Percentiles rank a stretch among this genome's conserved stretches.
These are phyloP conservation scores for Pythium pectinolyticum DNA, from an alignment of 352 stramenopile species.

Conservation along the genomic window DNA sequence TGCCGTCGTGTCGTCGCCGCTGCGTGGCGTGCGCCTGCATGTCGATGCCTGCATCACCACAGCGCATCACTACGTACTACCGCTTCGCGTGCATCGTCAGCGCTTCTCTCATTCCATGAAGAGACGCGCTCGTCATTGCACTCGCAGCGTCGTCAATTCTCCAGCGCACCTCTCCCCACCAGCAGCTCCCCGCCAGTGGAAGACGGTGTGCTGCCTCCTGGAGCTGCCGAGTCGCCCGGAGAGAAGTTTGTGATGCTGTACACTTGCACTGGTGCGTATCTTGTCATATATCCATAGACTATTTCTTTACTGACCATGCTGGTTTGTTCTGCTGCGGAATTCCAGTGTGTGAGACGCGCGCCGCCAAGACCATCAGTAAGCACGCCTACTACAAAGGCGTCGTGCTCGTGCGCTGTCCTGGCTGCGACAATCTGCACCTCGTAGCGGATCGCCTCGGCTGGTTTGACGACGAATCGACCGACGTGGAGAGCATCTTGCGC, in stretches of 20 bases:
- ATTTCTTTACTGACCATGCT: background rate
- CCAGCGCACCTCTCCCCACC: constrained; percentile 11
- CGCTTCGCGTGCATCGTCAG: background rate
- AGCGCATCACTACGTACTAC: background rate
- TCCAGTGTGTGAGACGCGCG: constrained; percentile 95
- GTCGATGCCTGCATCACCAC: background rate
- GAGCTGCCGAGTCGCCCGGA: constrained; percentile 74
- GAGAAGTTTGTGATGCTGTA: constrained; percentile 98
- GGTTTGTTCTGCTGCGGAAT: background rate
- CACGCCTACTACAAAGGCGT: constrained; percentile 97
- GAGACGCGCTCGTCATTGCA: background rate
- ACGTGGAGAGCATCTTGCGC: constrained; percentile 86
- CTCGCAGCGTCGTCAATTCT: constrained; percentile 9
- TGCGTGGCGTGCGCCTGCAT: background rate
- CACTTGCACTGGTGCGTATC: constrained; percentile 88
- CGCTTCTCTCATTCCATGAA: background rate
- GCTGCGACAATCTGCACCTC: constrained; percentile 98
- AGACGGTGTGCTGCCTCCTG: constrained; percentile 34
- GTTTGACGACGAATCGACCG: constrained; percentile 90
- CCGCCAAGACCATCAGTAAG: constrained; percentile 97
- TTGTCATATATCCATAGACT: background rate
- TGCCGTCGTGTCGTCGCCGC: background rate
- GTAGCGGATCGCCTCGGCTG: constrained; percentile 94
- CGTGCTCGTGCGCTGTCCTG: constrained; percentile 96
- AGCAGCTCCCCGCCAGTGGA: constrained; percentile 5